Evolutionary conservation across 2,329 filamentous ascomycete species (phyloP).

Genomic region (Talaromyces verruculosus): DNA sequence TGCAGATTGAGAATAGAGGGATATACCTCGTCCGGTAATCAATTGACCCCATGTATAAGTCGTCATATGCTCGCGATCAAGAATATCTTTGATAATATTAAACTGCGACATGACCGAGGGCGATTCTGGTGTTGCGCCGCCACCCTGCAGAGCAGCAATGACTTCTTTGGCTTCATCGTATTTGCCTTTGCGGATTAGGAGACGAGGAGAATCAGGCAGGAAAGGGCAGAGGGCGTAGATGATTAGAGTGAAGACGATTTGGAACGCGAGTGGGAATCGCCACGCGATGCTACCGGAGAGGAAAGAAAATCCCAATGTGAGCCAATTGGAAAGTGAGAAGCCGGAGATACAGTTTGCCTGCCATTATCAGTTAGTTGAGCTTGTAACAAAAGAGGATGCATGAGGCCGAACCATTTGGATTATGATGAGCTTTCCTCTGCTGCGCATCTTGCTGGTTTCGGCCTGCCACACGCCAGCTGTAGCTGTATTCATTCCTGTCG

Average conservation of each 20-base stretch:
- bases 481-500: constrained; percentile 40
- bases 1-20: neutral
- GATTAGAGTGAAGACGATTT: constrained; percentile 43
- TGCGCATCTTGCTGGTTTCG: constrained; percentile 44
- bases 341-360: constrained; percentile 51
- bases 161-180: constrained; percentile 42
- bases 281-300: constrained; percentile 36
- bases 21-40: constrained; percentile 38
- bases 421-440: constrained; percentile 29
- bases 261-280: constrained; percentile 46
- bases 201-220: constrained; percentile 48
- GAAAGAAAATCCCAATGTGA: constrained; percentile 46
- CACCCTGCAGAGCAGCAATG: constrained; percentile 23
- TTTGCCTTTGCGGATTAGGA: constrained; percentile 44
- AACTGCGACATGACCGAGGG: constrained; percentile 16
- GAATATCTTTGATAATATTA: constrained; percentile 36
- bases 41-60: constrained; percentile 49
- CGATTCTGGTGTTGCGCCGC: constrained; percentile 12
- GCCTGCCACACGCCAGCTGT: constrained; percentile 49
- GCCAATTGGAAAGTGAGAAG: constrained; percentile 50
- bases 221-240: constrained; percentile 42
- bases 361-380: constrained; percentile 33
- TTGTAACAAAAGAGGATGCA: neutral
- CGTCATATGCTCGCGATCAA: constrained; percentile 48
- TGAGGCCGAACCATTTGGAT: constrained; percentile 30